Evolutionary conservation across 495 filamentous ascomycete species (phyloP).

Genomic region (Penicillium ochrochloron): DNA sequence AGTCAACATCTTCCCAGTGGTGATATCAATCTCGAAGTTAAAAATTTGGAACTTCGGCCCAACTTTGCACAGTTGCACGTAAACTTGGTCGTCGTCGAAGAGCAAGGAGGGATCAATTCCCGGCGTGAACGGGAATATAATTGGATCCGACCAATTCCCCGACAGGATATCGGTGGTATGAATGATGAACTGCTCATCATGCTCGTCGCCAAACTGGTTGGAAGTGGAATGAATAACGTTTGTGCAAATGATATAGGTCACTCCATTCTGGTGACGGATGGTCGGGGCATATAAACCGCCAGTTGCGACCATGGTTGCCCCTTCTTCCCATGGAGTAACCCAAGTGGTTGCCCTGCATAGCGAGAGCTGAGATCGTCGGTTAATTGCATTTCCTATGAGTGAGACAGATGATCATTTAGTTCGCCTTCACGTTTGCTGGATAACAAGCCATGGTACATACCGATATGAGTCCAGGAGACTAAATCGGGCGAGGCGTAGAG

Average conservation of each 20-base stretch:
- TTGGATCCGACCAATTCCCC: constrained; percentile 26
- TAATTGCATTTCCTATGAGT: constrained; percentile 27
- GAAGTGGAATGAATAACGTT: constrained; percentile 20
- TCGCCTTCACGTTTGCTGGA: neutral
- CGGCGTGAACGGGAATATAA: neutral
- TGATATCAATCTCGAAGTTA: constrained; percentile 18
- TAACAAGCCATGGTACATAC: neutral
- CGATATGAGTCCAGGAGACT: constrained; percentile 30
- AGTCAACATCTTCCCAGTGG: constrained; percentile 22
- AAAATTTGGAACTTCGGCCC: constrained; percentile 3
- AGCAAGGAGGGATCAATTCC: constrained; percentile 6
- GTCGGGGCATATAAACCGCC: constrained; percentile 33
- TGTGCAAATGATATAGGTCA: constrained; percentile 48
- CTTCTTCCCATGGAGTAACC: constrained; percentile 17
- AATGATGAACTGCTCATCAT: constrained; percentile 36
- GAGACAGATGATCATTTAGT: neutral
- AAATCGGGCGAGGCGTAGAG: constrained; percentile 37
- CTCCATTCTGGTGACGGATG: constrained; percentile 32
- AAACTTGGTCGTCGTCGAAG: constrained; percentile 1
- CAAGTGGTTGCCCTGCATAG: constrained; percentile 17
- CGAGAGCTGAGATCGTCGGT: constrained; percentile 19
- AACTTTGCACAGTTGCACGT: constrained; percentile 6
- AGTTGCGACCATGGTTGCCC: constrained; percentile 14
- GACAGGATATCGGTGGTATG: constrained; percentile 29
- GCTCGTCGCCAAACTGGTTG: constrained; percentile 21